Base-by-base conservation (phyloP, 1,284 basidiomycete genomes). In the Chalciporus piperatoides region DNA sequence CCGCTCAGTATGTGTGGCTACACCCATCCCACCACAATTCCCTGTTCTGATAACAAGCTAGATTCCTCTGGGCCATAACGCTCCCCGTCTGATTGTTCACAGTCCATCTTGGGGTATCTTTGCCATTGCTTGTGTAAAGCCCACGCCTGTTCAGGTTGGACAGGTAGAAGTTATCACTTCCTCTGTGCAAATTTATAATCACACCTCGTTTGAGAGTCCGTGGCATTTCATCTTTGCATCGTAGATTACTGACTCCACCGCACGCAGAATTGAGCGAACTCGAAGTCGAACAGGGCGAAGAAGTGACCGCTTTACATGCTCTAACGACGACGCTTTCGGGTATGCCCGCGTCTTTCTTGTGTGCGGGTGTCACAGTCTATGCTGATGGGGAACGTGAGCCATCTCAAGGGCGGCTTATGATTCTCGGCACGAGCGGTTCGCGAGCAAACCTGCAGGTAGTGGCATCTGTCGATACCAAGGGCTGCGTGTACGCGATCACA, bases 51-150 rank as follows among this genome's bases (percentile, higher is more conserved):
- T 45, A 10, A 28, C 41, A 5, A 30, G 41, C 46, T 58, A 92
- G 90, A 71, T 86, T 23, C 74, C 80, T 27, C 68, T 92, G 4
- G 89, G 86, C 1, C 67, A 78, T 35, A 79, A 87, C 45, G 84
- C 79, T 48, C 87, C 90, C 1, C 73, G 75, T 6, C 75, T 78
- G 41, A 77, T 95, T 21, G 75, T 77, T 2, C 74, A 89, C 59
- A 73, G 83, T 51, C 71, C 78, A 0, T 63, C 64, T 2, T 65
- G 76, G 41, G 81, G 78, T 44, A 68, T 75, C 0, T 82, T 92
- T 48, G 90, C 81, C 2, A 78, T 91, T 3, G 83, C 79, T 0
- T 83, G 79, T 50, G 70, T 74, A 8, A 73, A 73, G 3, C 72
- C 71, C 0, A 68, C 74, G 24, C 82, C 88, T 8, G 68, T 69